Percentiles rank a stretch among this genome's conserved stretches.
phyloP scores from a whole-genome alignment of 2,329 filamentous ascomycete species.

The Colletotrichum tropicicola region DNA sequence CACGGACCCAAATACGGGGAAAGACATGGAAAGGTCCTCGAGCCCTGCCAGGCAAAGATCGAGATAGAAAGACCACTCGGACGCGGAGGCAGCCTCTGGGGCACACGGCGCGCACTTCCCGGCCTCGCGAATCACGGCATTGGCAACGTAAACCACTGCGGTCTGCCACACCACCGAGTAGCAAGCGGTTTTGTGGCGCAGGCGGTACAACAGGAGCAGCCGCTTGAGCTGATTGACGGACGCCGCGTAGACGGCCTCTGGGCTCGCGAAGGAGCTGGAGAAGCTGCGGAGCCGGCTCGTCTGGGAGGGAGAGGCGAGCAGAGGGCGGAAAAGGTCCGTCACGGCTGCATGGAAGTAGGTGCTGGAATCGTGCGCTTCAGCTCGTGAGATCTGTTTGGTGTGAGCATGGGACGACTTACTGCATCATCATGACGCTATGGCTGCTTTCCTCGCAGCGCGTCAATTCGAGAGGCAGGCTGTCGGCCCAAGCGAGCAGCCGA shows the following conservation, averaged over 20 bases:
- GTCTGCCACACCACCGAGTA: slow-evolving; percentile 15
- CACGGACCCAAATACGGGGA: not conserved
- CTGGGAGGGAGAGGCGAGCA: not conserved
- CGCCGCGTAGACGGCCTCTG: not conserved
- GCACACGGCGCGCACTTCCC: no score
- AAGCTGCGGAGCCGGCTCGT: not conserved
- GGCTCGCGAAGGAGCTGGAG: not conserved
- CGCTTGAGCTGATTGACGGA: slow-evolving; percentile 15
- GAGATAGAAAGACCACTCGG: not conserved
- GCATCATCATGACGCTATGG: slow-evolving; percentile 11
- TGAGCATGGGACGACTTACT: not conserved
- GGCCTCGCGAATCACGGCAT: slow-evolving; percentile 2
- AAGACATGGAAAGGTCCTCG: not conserved
- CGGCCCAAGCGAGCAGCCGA: slow-evolving; percentile 2
- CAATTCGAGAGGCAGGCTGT: not conserved
- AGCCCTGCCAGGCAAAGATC: not conserved
- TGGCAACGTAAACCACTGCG: slow-evolving; percentile 6
- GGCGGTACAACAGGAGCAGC: not conserved
- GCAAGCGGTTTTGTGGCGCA: not conserved
- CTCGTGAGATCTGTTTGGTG: no score
- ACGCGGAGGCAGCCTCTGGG: not conserved
- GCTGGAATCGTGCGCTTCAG: not conserved
- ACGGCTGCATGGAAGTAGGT: slow-evolving; percentile 15
- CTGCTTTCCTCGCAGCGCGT: not conserved
- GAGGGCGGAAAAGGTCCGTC: slow-evolving; percentile 11